Base-by-base conservation (phyloP, 2,329 filamentous ascomycete genomes). In the Trichoderma harzianum region DNA sequence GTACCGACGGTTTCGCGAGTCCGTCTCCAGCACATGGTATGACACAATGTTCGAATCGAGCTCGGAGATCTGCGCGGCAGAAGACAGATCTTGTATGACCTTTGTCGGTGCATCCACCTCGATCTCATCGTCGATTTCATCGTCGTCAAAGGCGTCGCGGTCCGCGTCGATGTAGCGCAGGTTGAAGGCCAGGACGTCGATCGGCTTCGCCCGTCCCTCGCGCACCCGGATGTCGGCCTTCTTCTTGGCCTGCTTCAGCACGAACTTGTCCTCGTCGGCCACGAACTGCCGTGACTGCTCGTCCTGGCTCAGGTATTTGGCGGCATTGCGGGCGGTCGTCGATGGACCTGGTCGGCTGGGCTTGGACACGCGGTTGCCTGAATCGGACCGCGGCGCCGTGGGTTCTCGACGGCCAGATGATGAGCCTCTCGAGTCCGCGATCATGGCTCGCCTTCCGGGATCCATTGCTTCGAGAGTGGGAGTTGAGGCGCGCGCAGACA, bases 201-300 rank as follows among this genome's bases (percentile, higher is more conserved):
- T 95, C 11, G 95, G 93, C 79, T 94, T 95, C 70, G 95, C 95
- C 76, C 97, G 90, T 12, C 93, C 92, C 81, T 97, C 95, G 76
- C 94, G 93, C 60, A 98, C 94, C 53, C 96, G 92, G 76, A 99
- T 97, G 75, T 95, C 93, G 55, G 96, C 95, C 85, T 98, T 98
- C 85, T 97, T 98, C 86, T 98, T 99, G 61, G 95, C 92, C 83
- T 99, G 96, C 82, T 94, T 95, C 78, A 99, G 85, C 71, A 98
- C 96, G 78, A 99, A 99, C 75, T 92, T 91, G 84, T 99, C 96
- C 81, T 99, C 96, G 77, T 97, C 93, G 67, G 95, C 93, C 24
- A 98, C 93, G 86, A 96, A 99, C 78, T 92, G 88, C 30, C 90
- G 87, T 75, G 91, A 92, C 78, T 94, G 91, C 78, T 95, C 91